Percentiles rank a stretch among this genome's conserved stretches.
phyloP scores from a whole-genome alignment of 1,284 basidiomycete genomes.

The Sporisorium graminicola region DNA sequence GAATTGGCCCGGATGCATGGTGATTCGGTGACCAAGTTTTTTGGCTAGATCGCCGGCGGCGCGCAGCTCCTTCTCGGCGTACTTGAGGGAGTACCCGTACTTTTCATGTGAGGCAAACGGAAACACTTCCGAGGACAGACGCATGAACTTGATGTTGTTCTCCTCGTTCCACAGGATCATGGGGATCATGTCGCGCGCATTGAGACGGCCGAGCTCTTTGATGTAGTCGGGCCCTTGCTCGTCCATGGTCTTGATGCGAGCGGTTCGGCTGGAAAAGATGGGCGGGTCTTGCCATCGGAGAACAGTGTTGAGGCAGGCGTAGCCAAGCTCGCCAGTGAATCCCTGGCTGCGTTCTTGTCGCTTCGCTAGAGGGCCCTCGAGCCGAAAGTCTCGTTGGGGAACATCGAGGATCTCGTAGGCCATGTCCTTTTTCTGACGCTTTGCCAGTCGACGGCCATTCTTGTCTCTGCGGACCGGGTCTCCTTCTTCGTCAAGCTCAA shows the following conservation, averaged over 20 bases:
- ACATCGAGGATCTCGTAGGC: constrained; percentile 78
- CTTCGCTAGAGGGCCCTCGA: constrained; percentile 48
- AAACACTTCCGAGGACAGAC: constrained; percentile 78
- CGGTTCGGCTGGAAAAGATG: constrained; percentile 83
- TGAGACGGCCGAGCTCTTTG: constrained; percentile 82
- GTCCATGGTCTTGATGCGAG: constrained; percentile 80
- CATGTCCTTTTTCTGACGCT: constrained; percentile 74
- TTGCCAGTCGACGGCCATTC: constrained; percentile 71
- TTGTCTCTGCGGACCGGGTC: constrained; percentile 68
- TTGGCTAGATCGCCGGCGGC: constrained; percentile 80
- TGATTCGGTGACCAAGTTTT: constrained; percentile 82
- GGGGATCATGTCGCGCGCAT: constrained; percentile 77
- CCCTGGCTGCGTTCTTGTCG: constrained; percentile 43
- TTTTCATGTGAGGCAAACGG: constrained; percentile 86
- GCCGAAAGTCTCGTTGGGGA: constrained; percentile 48
- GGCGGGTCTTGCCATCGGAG: constrained; percentile 79
- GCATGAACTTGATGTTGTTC: constrained; percentile 65
- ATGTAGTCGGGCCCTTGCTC: constrained; percentile 85
- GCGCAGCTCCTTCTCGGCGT: constrained; percentile 75
- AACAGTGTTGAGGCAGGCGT: constrained; percentile 87
- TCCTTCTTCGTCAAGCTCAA: constrained; percentile 57
- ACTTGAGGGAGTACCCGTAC: constrained; percentile 83
- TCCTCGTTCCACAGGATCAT: constrained; percentile 74
- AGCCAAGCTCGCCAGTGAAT: constrained; percentile 71
- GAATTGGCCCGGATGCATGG: constrained; percentile 85